Base-by-base conservation (phyloP, 179 eudicot species). In the Kewa caespitosa region DNA sequence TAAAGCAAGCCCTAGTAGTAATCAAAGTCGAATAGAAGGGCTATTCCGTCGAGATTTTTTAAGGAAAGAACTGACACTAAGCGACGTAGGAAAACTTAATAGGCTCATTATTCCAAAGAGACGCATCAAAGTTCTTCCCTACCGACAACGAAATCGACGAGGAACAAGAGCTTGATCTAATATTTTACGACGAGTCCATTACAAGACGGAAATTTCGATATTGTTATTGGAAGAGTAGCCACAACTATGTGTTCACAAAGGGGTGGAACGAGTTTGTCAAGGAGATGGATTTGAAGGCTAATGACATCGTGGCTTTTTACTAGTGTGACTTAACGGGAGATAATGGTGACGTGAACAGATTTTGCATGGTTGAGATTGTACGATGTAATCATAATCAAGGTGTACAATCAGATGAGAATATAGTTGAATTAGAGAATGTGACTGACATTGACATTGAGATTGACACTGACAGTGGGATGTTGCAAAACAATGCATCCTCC, bases 151-250 rank as follows among this genome's bases (percentile, higher is more conserved):
- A 43, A 7, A 2, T 20, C 57, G 57, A 18, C 27, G 57, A 14
- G 25, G 57, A 22, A 50, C 8, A 27, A 50, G 57, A 10, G 20
- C 42, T 75, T 50, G 88, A 86, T 52, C 69, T 89, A 0, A 52
- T 60, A 0, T 90, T 91, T 36, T 79, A 63, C 4, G 93, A 90
- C 42, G 73, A 38, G 2, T 30, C 43, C 0, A 90, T 77, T 86
- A 84, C 60, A 76, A 27, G 67, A 30, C 90, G 97, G 97, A 78
- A 76, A 30, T 89, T 93, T 23, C 69, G 93, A 9, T 92, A 90
- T 43, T 90, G 90, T 50, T 92, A 91, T 25, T 93, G 95, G 95
- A 88, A 82, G 42, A 92, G 95, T 61, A 92, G 97, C 79, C 88
- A 87, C 18, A 93, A 93, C 41, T 92, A 32, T 38, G 92, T 87